Percentiles rank a stretch among this genome's conserved stretches.
Conservation (phyloP, 495 filamentous ascomycete species). For the Penicillium tannophilum region DNA sequence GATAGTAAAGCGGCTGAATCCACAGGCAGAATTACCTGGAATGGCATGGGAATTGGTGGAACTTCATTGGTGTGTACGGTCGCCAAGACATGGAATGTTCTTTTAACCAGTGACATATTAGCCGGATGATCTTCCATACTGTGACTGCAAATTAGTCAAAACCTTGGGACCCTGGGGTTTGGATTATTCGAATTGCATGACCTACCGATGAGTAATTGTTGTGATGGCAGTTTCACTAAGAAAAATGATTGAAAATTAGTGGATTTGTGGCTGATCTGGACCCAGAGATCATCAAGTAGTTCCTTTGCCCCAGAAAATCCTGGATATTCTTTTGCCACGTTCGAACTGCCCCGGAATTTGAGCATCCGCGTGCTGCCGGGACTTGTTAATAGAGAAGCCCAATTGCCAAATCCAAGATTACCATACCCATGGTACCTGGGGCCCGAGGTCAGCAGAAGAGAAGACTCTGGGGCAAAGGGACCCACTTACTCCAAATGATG, state of each 20-base stretch:
- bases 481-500: constrained; percentile 7
- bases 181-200: too few species aligned
- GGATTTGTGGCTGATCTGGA: neutral
- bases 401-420: neutral
- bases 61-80: constrained; percentile 17
- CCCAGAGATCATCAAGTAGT: constrained; percentile 2
- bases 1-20: neutral
- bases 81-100: neutral
- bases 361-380: constrained; percentile 1
- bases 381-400: neutral
- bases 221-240: neutral
- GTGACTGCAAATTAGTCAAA: too few species aligned
- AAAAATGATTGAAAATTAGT: neutral
- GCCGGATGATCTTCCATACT: constrained; percentile 1
- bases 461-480: constrained; percentile 5
- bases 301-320: neutral
- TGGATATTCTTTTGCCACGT: constrained; percentile 5
- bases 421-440: neutral
- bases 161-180: too few species aligned
- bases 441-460: neutral
- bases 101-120: neutral
- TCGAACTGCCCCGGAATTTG: neutral
- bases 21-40: neutral
- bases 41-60: neutral
- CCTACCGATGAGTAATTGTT: too few species aligned